These are phyloP conservation scores for Trametes pubescens DNA, from an alignment of 1,284 basidiomycete species.

Conservation along the genomic window DNA sequence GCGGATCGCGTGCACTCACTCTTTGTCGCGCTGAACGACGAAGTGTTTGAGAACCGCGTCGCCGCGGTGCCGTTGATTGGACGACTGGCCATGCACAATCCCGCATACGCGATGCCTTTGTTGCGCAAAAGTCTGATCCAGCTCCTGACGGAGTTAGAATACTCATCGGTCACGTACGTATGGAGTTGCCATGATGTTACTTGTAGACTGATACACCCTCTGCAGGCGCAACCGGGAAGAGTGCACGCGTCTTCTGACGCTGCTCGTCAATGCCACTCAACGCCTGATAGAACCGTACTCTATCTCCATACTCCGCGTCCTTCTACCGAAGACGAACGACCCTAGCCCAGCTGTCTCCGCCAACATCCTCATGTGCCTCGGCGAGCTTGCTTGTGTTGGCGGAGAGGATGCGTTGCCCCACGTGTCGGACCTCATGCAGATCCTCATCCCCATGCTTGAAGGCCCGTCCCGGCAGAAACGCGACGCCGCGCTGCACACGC, in stretches of 20 bases:
- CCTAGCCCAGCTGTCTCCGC: slow-evolving; percentile 89
- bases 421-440: slow-evolving; percentile 88
- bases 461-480: slow-evolving; percentile 89
- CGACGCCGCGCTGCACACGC: slow-evolving; percentile 93
- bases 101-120: slow-evolving; percentile 99
- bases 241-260: slow-evolving; percentile 87
- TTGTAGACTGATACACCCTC: background rate
- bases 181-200: background rate
- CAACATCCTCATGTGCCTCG: slow-evolving; percentile 93
- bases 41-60: slow-evolving; percentile 93
- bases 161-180: slow-evolving; percentile 85
- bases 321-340: slow-evolving; percentile 90
- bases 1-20: slow-evolving; percentile 97
- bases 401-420: slow-evolving; percentile 91
- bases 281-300: slow-evolving; percentile 97
- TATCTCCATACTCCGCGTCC: slow-evolving; percentile 93
- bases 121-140: slow-evolving; percentile 96
- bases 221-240: slow-evolving; percentile 87
- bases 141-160: slow-evolving; percentile 96
- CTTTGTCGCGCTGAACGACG: slow-evolving; percentile 98
- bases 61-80: slow-evolving; percentile 94
- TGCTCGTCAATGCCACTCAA: slow-evolving; percentile 91
- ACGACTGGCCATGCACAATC: slow-evolving; percentile 94
- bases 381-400: slow-evolving; percentile 93
- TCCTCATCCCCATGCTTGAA: slow-evolving; percentile 89